These are phyloP conservation scores for Debaryomyces robertsiae DNA, from an alignment of 1,139 yeast species.

Conservation along the genomic window DNA sequence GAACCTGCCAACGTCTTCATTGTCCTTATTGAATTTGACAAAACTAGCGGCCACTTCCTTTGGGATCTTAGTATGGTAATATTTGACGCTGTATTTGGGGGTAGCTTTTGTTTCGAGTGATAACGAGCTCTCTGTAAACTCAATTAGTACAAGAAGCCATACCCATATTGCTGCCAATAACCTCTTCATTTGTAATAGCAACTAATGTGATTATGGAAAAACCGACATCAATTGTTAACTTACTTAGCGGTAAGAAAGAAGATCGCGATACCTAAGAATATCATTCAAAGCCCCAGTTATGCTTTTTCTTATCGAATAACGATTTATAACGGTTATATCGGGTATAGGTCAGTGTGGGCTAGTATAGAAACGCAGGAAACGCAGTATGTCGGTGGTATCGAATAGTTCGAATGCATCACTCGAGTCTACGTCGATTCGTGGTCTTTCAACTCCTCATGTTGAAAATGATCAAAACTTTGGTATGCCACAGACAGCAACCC, in stretches of 20 bases:
- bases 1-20: conserved; percentile 21
- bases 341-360: no score
- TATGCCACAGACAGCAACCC: neutral
- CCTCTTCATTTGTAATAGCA: neutral
- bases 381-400: conserved; percentile 1
- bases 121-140: neutral
- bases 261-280: conserved; percentile 1
- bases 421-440: conserved; percentile 11
- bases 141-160: neutral
- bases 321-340: no score
- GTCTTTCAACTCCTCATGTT: conserved; percentile 23
- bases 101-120: neutral
- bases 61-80: conserved; percentile 19
- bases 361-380: no score
- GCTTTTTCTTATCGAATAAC: no score
- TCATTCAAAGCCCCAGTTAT: no score
- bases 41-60: conserved; percentile 15
- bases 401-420: conserved; percentile 6
- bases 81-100: conserved; percentile 22
- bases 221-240: neutral
- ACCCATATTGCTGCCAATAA: neutral
- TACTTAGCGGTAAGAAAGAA: neutral
- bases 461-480: conserved; percentile 15
- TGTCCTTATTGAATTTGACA: conserved; percentile 12
- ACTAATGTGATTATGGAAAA: no score